phyloP scores from a whole-genome alignment of 1,139 yeast species.

The Protomyces lactucae-debilis region DNA sequence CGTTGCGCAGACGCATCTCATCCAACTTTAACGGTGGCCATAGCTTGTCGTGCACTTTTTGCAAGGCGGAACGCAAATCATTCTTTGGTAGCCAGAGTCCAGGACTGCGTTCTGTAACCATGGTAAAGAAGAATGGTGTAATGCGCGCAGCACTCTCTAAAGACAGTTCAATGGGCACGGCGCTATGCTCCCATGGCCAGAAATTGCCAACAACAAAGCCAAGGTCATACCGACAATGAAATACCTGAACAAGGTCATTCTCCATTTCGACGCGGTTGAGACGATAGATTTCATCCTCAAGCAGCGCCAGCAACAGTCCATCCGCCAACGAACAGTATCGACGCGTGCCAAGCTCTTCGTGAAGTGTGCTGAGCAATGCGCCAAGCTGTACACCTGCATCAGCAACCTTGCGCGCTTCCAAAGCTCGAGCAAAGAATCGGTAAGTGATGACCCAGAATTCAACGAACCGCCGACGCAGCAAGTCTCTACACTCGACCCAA shows the following conservation, averaged over 20 bases:
- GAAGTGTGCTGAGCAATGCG: constrained; percentile 49
- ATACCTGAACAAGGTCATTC: constrained; percentile 63
- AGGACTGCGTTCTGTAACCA: constrained; percentile 57
- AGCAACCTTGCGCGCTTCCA: constrained; percentile 33
- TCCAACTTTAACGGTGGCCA: constrained; percentile 42
- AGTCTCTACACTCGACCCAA: constrained; percentile 41
- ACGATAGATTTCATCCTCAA: constrained; percentile 52
- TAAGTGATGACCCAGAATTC: constrained; percentile 45
- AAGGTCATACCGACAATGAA: constrained; percentile 74
- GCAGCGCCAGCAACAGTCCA: constrained; percentile 58
- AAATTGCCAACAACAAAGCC: constrained; percentile 55
- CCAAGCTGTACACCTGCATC: constrained; percentile 32
- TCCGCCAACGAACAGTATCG: constrained; percentile 62
- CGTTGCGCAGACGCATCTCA: constrained; percentile 42
- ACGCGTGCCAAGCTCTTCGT: constrained; percentile 66
- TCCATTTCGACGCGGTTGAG: constrained; percentile 48
- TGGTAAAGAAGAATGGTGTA: constrained; percentile 57
- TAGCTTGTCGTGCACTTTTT: constrained; percentile 63
- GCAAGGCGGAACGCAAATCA: constrained; percentile 68
- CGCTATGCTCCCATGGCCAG: constrained; percentile 63
- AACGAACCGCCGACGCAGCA: constrained; percentile 52
- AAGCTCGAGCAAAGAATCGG: constrained; percentile 33
- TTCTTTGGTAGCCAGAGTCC: constrained; percentile 49
- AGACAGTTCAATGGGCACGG: constrained; percentile 46
- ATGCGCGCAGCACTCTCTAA: constrained; percentile 54